Evolutionary conservation across 371 early-diverging fungal genomes (phyloP).

Genomic region (Dichotomocladium elegans): DNA sequence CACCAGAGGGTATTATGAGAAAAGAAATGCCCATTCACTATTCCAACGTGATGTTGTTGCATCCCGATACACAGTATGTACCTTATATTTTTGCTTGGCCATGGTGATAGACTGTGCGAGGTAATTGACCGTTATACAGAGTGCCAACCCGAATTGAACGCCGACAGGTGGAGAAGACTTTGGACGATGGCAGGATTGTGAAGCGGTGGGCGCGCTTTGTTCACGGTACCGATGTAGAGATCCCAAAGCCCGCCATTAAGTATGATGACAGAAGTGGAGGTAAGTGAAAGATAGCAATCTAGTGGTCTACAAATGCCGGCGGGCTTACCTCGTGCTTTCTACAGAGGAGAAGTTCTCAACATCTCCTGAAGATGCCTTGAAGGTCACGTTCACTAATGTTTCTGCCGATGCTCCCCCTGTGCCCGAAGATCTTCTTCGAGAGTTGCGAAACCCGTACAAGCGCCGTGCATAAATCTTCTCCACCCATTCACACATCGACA

Average conservation of each 20-base stretch:
- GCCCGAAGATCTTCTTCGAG: slow-evolving; percentile 32
- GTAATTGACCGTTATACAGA: slow-evolving; percentile 12
- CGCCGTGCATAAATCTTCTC: slow-evolving; percentile 3
- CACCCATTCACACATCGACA: neutral
- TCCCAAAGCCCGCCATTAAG: slow-evolving; percentile 38
- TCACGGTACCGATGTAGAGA: slow-evolving; percentile 41
- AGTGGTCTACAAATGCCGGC: too few species aligned
- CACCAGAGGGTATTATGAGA: slow-evolving; percentile 48
- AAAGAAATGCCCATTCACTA: slow-evolving; percentile 46
- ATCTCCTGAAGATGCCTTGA: slow-evolving; percentile 24
- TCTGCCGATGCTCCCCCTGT: slow-evolving; percentile 24
- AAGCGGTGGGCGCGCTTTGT: slow-evolving; percentile 42
- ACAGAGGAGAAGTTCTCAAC: slow-evolving; percentile 36
- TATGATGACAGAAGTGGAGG: slow-evolving; percentile 33
- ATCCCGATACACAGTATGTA: slow-evolving; percentile 49
- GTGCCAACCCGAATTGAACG: slow-evolving; percentile 37
- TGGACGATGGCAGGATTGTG: slow-evolving; percentile 34
- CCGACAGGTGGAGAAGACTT: slow-evolving; percentile 32
- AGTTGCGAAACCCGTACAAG: slow-evolving; percentile 40
- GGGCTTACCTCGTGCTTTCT: neutral
- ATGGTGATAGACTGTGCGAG: neutral
- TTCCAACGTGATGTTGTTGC: slow-evolving; percentile 48
- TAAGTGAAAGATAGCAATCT: slow-evolving; percentile 7
- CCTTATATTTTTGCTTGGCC: neutral
- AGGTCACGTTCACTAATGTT: slow-evolving; percentile 25